Conservation (phyloP, 2,329 filamentous ascomycete genomes). For the Pyricularia sp. region DNA sequence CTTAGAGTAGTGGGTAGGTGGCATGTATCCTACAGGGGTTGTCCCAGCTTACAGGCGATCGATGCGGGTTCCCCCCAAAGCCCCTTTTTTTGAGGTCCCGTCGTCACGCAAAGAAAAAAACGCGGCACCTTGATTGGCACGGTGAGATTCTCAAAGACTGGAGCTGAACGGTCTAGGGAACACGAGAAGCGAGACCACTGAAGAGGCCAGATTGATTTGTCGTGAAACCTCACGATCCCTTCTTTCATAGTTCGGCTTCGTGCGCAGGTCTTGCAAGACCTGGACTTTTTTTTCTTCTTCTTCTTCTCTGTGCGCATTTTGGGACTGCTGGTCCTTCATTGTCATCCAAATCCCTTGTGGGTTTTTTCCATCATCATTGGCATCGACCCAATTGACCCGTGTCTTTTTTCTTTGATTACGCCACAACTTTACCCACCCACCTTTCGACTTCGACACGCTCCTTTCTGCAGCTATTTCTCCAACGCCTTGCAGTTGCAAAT, state of each 20-base stretch:
- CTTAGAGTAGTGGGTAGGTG: background rate
- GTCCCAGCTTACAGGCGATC: background rate
- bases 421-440: background rate
- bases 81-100: background rate
- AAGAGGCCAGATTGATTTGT: slow-evolving; percentile 1
- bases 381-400: background rate
- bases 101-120: background rate
- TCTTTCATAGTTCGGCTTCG: background rate
- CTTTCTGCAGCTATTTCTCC: background rate
- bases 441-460: slow-evolving; percentile 5
- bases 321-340: background rate
- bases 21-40: background rate
- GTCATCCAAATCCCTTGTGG: background rate
- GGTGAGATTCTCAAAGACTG: background rate
- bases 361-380: background rate
- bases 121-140: background rate
- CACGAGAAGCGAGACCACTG: background rate
- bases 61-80: background rate
- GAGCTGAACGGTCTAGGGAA: background rate
- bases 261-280: background rate
- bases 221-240: background rate
- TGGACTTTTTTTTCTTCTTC: background rate
- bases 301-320: background rate
- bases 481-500: background rate
- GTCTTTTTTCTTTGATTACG: background rate